phyloP scores from a whole-genome alignment of 176 grass and related monocot species.

The Hordeum marinum region DNA sequence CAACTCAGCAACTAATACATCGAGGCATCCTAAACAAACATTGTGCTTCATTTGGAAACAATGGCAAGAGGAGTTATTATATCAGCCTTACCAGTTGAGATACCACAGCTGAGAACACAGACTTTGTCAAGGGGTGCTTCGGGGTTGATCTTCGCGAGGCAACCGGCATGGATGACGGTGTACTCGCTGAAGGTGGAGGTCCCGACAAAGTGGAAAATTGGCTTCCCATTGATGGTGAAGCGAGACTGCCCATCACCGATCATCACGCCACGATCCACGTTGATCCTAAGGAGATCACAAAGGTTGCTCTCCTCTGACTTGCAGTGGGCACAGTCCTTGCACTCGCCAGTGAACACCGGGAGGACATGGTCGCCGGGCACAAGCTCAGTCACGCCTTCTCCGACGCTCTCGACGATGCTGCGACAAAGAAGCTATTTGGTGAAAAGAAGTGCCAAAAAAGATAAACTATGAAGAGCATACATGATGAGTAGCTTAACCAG shows the following conservation, averaged over 20 bases:
- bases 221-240: conserved; percentile 54
- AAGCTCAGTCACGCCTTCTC: conserved; percentile 68
- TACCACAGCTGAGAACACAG: conserved; percentile 69
- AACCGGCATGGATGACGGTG: conserved; percentile 73
- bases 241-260: conserved; percentile 45
- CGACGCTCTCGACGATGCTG: conserved; percentile 83
- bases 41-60: background rate
- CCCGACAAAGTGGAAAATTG: conserved; percentile 76
- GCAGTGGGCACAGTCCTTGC: conserved; percentile 85
- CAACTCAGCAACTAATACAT: background rate
- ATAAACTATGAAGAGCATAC: background rate
- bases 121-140: conserved; percentile 76
- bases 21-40: background rate
- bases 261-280: conserved; percentile 71
- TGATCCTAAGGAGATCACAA: conserved; percentile 83
- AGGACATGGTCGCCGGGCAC: conserved; percentile 77
- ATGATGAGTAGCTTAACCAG: background rate
- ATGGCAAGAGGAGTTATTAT: background rate
- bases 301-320: conserved; percentile 85
- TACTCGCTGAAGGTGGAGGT: conserved; percentile 88
- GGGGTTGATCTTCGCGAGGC: conserved; percentile 61
- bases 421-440: background rate
- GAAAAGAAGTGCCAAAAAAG: background rate
- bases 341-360: conserved; percentile 80
- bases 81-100: conserved; percentile 66